phyloP scores from a whole-genome alignment of 2,329 filamentous ascomycete genomes.

The Fusarium sp. region DNA sequence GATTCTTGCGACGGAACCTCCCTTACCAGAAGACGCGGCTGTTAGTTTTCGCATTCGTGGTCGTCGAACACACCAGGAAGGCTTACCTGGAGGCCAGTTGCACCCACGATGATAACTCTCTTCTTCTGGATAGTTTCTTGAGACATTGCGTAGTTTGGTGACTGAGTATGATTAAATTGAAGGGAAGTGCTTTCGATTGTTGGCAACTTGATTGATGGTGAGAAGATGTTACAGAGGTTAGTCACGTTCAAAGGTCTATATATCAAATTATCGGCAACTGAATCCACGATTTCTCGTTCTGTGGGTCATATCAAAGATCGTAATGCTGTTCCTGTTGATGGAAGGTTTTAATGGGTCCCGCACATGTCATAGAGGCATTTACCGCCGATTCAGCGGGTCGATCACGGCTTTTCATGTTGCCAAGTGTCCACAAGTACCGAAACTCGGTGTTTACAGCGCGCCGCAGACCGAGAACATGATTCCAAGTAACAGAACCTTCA shows the following conservation, averaged over 20 bases:
- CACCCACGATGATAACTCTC: background rate
- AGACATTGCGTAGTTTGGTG: background rate
- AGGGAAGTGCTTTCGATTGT: rapidly evolving
- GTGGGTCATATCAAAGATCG: background rate
- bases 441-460: background rate
- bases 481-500: rapidly evolving
- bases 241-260: background rate
- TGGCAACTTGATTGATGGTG: rapidly evolving
- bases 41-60: background rate
- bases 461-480: background rate
- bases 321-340: background rate
- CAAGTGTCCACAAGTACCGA: background rate
- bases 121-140: background rate
- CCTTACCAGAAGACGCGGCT: background rate
- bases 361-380: background rate
- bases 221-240: rapidly evolving
- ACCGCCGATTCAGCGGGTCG: constrained; percentile 6
- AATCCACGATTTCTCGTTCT: background rate
- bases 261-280: rapidly evolving
- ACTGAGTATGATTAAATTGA: background rate
- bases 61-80: rapidly evolving
- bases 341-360: background rate
- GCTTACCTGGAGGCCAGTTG: background rate
- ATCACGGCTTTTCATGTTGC: background rate
- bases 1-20: background rate